Conservation (phyloP, 176 grass and related monocot genomes). For the Eragrostis curvula region DNA sequence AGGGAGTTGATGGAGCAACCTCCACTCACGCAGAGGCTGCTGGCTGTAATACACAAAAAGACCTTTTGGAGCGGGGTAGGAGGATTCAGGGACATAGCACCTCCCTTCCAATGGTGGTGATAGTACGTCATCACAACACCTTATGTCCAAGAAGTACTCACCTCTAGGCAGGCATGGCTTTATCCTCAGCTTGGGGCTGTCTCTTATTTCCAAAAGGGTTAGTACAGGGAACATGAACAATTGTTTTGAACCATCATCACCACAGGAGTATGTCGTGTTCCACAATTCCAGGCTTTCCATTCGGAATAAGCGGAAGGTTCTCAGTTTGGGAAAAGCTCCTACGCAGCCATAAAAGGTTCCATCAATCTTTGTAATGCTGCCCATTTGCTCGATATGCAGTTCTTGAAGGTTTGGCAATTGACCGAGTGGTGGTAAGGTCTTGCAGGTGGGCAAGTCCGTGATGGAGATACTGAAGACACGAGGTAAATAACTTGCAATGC, state of each 20-base stretch:
- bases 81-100: neutral
- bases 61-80: neutral
- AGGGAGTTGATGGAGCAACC: neutral
- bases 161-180: neutral
- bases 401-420: neutral
- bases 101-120: neutral
- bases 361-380: constrained; percentile 1
- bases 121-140: neutral
- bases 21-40: neutral
- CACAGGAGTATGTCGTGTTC: neutral
- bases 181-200: neutral
- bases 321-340: neutral
- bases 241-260: neutral
- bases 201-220: neutral
- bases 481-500: neutral
- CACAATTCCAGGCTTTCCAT: constrained; percentile 17
- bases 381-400: neutral
- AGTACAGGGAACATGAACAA: neutral
- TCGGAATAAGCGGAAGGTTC: neutral
- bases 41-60: neutral
- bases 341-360: neutral
- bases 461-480: neutral
- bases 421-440: neutral
- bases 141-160: neutral
- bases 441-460: neutral